Base-by-base conservation (phyloP, 1,284 basidiomycete species). In the Moniliella sp. region DNA sequence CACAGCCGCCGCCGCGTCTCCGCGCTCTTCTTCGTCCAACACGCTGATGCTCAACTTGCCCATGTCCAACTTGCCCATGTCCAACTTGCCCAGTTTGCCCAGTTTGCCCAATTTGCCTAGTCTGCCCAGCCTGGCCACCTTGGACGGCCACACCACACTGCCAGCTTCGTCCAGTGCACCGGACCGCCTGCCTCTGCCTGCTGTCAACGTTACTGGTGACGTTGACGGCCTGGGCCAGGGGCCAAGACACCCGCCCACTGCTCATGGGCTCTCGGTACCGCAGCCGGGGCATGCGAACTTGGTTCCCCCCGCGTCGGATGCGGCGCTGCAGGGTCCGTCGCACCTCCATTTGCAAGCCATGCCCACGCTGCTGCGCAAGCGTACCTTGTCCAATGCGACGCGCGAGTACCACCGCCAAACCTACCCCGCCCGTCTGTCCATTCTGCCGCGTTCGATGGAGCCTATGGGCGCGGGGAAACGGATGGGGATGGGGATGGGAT, bases 291-390 rank as follows among this genome's bases (percentile, higher is more conserved):
- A n/a, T n/a, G n/a, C n/a, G n/a, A n/a, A n/a, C n/a, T n/a, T n/a
- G n/a, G n/a, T n/a, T n/a, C n/a, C n/a, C n/a, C n/a, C n/a, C n/a
- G n/a, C n/a, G n/a, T n/a, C 21, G 21, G 8, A 23, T 23, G 21
- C 21, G 7, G 8, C 7, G 7, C 21, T 23, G 21, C n/a, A 23
- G 8, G 7, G 8, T 7, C 21, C 21, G 8, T 25, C 37, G 36
- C n/a, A 31, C 30, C 31, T 37, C 37, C 4, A 28, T 33, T 9
- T 37, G 38, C 34, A 41, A 37, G 28, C 18, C 30, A 33, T 36
- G 23, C 48, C 49, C 0, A 46, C 47, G 4, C 32, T 52, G 36
- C 42, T 52, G 21, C 41, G 48, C 31, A 53, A 53, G 40, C 44
- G 50, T 17, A 46, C 46, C 3, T 26, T 46, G 16, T 49, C 49